Evolutionary conservation across 805 yeast species (phyloP), one percentile per base, ranked within the genome.

Genomic region (Sporopachydermia quercuum): DNA sequence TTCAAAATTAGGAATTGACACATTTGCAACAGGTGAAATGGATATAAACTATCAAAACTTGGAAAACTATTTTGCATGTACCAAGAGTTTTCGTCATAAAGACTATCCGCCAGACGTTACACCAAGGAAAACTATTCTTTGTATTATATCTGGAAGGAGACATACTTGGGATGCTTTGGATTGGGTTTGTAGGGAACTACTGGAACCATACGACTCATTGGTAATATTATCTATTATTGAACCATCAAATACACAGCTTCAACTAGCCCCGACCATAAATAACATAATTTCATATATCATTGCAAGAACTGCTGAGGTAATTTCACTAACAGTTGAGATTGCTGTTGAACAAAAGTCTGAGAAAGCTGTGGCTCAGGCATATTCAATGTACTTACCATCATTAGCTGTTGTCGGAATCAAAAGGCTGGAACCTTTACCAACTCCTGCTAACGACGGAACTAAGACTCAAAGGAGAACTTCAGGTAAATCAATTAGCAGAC

Each of bases 141-240:
- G 30, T 18, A 79, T 79, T 51, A 62, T 82, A 19, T 66, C 76
- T 47, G 93, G 85, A 2, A 61, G 89, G 43, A 66, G 62, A 41
- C 89, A 81, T 58, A 78, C 91, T 0, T 82, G 94, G 94, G 85
- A 79, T 6, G 76, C 85, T 1, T 55, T 82, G 18, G 94, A 82
- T 54, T 82, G 82, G 77, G 61, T 74, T 4, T 56, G 80, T 40
- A 63, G 63, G 37, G 59, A 64, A 35, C 57, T 78, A 8, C 55
- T 78, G 3, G 74, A 70, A 47, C 61, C 74, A 47, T 83, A 85
- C 5, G 94, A 82, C 54, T 67, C 74, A 11, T 56, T 82, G 11
- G 71, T 81, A 3, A 67, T 82, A 4, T 23, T 23, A 23, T 23
- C 30, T n/a, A 23, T 23, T 8, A 23, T 23, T 23, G n/a, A 23